phyloP scores from a whole-genome alignment of 495 filamentous ascomycete species.

The Aspergillus kassunensis region DNA sequence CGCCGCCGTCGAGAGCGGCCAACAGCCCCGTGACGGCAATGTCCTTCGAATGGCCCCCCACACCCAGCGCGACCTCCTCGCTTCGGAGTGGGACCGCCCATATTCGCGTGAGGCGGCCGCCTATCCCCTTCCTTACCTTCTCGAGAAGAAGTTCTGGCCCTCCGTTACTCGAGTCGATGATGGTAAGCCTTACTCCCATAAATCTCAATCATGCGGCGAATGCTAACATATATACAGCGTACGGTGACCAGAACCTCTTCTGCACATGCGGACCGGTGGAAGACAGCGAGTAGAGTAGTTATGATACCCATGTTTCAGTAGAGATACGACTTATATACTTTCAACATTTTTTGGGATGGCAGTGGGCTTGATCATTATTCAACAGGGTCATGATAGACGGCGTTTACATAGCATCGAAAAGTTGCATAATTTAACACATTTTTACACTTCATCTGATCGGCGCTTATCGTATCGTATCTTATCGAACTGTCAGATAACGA shows the following conservation, averaged over 20 bases:
- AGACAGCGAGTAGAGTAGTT: constrained; percentile 39
- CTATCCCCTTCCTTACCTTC: constrained; percentile 79
- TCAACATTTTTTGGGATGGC: constrained; percentile 16
- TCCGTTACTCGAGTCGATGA: constrained; percentile 86
- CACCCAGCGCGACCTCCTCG: constrained; percentile 74
- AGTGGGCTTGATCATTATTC: constrained; percentile 17
- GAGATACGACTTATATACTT: constrained; percentile 8
- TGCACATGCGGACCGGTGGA: constrained; percentile 88
- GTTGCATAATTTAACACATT: constrained; percentile 11
- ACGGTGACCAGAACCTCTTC: constrained; percentile 90
- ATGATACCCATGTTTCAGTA: constrained; percentile 41
- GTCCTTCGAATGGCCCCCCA: constrained; percentile 92
- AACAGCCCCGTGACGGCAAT: constrained; percentile 74
- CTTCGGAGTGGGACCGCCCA: constrained; percentile 64
- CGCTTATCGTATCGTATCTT: too few species aligned
- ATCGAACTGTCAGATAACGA: neutral
- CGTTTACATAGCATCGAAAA: constrained; percentile 11
- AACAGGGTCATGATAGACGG: constrained; percentile 23
- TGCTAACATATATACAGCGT: too few species aligned
- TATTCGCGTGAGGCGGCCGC: constrained; percentile 83
- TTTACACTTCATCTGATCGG: too few species aligned
- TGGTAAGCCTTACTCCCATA: constrained; percentile 50
- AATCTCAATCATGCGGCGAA: too few species aligned
- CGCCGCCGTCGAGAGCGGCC: constrained; percentile 74
- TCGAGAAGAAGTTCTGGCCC: constrained; percentile 99